phyloP scores from a whole-genome alignment of 805 yeast species.

The Saccharomycopsis schoenii region DNA sequence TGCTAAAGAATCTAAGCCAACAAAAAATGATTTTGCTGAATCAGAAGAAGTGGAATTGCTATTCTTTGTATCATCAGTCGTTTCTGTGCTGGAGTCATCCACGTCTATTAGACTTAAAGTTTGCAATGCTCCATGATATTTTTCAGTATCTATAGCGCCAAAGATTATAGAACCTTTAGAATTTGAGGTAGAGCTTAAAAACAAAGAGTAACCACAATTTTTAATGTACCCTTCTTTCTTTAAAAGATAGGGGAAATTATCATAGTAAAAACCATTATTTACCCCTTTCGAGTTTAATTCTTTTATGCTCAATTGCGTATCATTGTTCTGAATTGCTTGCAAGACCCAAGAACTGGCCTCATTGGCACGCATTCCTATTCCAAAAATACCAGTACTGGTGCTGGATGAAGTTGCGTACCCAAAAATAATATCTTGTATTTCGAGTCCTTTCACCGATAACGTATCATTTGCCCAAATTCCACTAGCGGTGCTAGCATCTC shows the following conservation, averaged over 20 bases:
- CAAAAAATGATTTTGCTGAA: slow-evolving; percentile 28
- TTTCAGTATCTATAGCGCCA: slow-evolving; percentile 63
- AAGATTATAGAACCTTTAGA: slow-evolving; percentile 46
- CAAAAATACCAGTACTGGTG: slow-evolving; percentile 52
- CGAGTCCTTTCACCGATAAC: slow-evolving; percentile 39
- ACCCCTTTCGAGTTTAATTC: slow-evolving; percentile 49
- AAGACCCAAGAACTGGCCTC: slow-evolving; percentile 23
- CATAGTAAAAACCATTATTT: slow-evolving; percentile 20
- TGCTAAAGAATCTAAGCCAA: slow-evolving; percentile 5
- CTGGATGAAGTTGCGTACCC: slow-evolving; percentile 63
- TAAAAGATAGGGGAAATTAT: slow-evolving; percentile 57
- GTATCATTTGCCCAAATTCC: slow-evolving; percentile 60
- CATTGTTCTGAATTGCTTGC: slow-evolving; percentile 29
- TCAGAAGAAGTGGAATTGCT: slow-evolving; percentile 36
- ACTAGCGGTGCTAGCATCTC: slow-evolving; percentile 37
- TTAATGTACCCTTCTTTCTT: slow-evolving; percentile 46
- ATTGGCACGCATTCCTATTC: slow-evolving; percentile 53
- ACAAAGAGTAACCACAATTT: slow-evolving; percentile 52
- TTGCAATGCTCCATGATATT: slow-evolving; percentile 42
- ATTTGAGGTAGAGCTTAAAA: slow-evolving; percentile 32
- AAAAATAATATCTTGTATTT: slow-evolving; percentile 44
- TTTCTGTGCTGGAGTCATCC: slow-evolving; percentile 23
- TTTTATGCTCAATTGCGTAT: not conserved
- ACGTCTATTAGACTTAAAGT: slow-evolving; percentile 44
- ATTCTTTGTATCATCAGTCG: slow-evolving; percentile 35